Evolutionary conservation across 805 yeast species (phyloP).

Genomic region (Candida maesae): DNA sequence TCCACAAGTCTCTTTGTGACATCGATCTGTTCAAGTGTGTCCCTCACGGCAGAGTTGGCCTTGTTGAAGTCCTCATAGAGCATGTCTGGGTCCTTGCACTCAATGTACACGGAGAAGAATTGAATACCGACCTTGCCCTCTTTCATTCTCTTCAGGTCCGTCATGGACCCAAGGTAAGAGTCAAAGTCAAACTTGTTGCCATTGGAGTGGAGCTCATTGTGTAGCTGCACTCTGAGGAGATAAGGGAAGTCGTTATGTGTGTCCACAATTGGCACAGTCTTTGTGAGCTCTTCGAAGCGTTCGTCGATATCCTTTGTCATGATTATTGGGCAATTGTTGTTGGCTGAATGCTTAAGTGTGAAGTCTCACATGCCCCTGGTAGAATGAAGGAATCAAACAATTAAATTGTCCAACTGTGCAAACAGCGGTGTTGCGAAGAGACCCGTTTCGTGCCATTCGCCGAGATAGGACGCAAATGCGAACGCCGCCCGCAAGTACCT

Average conservation of each 20-base stretch:
- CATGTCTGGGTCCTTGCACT: slow-evolving; percentile 38
- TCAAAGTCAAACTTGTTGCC: slow-evolving; percentile 37
- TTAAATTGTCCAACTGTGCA: no score
- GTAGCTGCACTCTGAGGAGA: slow-evolving; percentile 41
- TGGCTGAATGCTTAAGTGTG: no score
- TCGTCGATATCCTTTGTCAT: slow-evolving; percentile 11
- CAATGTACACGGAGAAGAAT: slow-evolving; percentile 44
- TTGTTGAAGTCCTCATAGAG: slow-evolving; percentile 42
- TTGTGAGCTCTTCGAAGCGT: slow-evolving; percentile 16
- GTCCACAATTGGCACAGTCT: slow-evolving; percentile 40
- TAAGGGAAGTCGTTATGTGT: slow-evolving; percentile 53
- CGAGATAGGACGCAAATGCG: no score
- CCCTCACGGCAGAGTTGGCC: slow-evolving; percentile 43
- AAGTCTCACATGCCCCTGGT: no score
- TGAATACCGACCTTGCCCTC: slow-evolving; percentile 47
- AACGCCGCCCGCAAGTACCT: no score
- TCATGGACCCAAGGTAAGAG: slow-evolving; percentile 37
- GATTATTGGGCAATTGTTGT: no score
- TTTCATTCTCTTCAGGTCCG: slow-evolving; percentile 40
- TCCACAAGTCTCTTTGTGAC: slow-evolving; percentile 42
- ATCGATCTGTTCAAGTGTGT: slow-evolving; percentile 53
- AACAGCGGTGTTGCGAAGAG: no score
- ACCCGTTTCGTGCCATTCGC: no score
- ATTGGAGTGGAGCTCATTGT: slow-evolving; percentile 35
- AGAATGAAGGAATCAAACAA: no score